Evolutionary conservation across 2,329 filamentous ascomycete genomes (phyloP), one percentile per base, ranked within the genome.

Genomic region (Ceratocystis papillata): DNA sequence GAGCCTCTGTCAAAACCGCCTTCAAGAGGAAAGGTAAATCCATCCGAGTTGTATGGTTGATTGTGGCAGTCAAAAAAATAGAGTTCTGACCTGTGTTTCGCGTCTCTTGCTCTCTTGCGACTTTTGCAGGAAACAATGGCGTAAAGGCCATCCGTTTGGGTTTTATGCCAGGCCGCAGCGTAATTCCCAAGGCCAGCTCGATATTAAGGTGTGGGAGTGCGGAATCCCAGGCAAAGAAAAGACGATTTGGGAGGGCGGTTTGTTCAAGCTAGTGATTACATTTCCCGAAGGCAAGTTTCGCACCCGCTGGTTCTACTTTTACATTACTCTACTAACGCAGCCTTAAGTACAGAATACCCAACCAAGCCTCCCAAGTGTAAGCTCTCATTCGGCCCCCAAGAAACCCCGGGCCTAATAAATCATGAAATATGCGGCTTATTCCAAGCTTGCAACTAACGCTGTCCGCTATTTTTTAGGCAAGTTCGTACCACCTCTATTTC

Each of bases 291-390:
- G 91, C 94, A 77, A 76, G 85, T 77, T 50, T 37, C 17, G 48
- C 22, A 65, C 46, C 28, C 3, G 7, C 41, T 44, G 41, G 12
- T 12, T 25, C 45, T 25, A 8, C 25, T 30, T 8, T 5, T 8
- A 10, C 28, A 15, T 63, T 17, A 5, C 20, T 50, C 37, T 41
- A 37, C 50, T 60, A 65, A 65, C 30, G 15, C 22, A 67, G 62
- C 69, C 60, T 46, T 44, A 46, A 63, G 20, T 69, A 70, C 72
- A 96, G 94, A 99, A 73, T 99, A 99, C 76, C 94, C 94, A 17
- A 99, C 95, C 63, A 99, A 99, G 77, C 94, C 94, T 41, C 94
- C 94, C 1, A 99, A 99, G 79, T 99, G 94, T 96, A 84, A 76
- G 87, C 79, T 59, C n/a, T 50, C 17, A 64, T 37, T 33, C 61